Conservation (phyloP, 345 rosid genomes). For the Rhizophora mangle region DNA sequence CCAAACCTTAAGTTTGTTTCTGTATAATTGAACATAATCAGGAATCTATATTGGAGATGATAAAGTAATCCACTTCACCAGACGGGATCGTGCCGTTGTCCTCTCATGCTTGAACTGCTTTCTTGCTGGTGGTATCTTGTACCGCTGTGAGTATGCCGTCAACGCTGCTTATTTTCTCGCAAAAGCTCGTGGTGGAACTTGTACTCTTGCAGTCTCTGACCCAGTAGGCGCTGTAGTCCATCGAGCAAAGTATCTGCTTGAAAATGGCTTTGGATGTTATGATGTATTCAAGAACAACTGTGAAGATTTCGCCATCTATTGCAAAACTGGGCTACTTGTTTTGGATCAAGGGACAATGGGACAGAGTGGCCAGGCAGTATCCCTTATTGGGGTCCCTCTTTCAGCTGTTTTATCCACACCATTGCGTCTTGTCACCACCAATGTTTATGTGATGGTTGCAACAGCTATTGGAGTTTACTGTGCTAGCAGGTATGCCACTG, state of each 20-base stretch:
- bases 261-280: slow-evolving; percentile 84
- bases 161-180: slow-evolving; percentile 69
- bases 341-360: slow-evolving; percentile 55
- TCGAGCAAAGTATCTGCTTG: slow-evolving; percentile 70
- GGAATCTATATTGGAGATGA: slow-evolving; percentile 86
- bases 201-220: slow-evolving; percentile 76
- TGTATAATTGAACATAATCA: slow-evolving; percentile 11
- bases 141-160: slow-evolving; percentile 76
- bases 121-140: slow-evolving; percentile 76
- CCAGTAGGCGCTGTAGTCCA: slow-evolving; percentile 48
- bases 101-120: slow-evolving; percentile 85
- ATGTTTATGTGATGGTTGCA: slow-evolving; percentile 79
- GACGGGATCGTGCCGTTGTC: slow-evolving; percentile 67
- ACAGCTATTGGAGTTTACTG: slow-evolving; percentile 77
- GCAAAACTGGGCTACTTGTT: slow-evolving; percentile 77
- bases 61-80: slow-evolving; percentile 78
- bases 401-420: slow-evolving; percentile 75
- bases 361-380: slow-evolving; percentile 83
- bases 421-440: slow-evolving; percentile 67
- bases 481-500: slow-evolving; percentile 76
- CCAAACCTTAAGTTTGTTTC: background rate
- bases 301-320: slow-evolving; percentile 79
- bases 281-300: slow-evolving; percentile 78
- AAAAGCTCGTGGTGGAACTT: slow-evolving; percentile 90
- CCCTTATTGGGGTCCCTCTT: slow-evolving; percentile 73